Evolutionary conservation across 352 stramenopile genomes (phyloP).

Genomic region (Globisporangium carolinianum): DNA sequence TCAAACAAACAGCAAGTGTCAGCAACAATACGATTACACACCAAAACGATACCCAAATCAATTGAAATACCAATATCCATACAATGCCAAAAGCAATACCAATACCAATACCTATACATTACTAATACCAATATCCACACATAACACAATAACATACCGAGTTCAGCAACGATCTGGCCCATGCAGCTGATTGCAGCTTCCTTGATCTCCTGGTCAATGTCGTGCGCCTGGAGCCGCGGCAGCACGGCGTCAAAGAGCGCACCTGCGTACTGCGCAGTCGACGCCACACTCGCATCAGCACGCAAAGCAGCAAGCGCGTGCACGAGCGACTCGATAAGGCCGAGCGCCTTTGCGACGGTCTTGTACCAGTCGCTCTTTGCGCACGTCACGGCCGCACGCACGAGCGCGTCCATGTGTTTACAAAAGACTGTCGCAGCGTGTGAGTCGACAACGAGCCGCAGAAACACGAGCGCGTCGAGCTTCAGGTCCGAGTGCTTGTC

Average conservation of each 20-base stretch:
- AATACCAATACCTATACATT: not conserved
- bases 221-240: conserved; percentile 91
- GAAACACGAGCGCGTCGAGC: conserved; percentile 91
- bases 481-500: conserved; percentile 94
- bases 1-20: too few species aligned
- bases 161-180: conserved; percentile 77
- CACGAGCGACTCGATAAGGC: conserved; percentile 90
- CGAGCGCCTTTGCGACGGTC: conserved; percentile 93
- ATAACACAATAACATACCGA: conserved; percentile 31
- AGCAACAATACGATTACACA: too few species aligned
- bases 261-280: conserved; percentile 48
- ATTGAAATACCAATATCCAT: too few species aligned
- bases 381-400: conserved; percentile 84
- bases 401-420: conserved; percentile 69
- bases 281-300: conserved; percentile 16
- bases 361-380: conserved; percentile 98
- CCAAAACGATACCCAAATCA: too few species aligned
- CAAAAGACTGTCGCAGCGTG: conserved; percentile 80
- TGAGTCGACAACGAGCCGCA: conserved; percentile 90
- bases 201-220: conserved; percentile 99
- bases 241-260: conserved; percentile 91
- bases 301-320: conserved; percentile 49
- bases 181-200: conserved; percentile 92
- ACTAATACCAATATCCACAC: too few species aligned
- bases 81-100: too few species aligned